phyloP scores from a whole-genome alignment of 805 yeast species.

The Ogataea trehaloabstinens region DNA sequence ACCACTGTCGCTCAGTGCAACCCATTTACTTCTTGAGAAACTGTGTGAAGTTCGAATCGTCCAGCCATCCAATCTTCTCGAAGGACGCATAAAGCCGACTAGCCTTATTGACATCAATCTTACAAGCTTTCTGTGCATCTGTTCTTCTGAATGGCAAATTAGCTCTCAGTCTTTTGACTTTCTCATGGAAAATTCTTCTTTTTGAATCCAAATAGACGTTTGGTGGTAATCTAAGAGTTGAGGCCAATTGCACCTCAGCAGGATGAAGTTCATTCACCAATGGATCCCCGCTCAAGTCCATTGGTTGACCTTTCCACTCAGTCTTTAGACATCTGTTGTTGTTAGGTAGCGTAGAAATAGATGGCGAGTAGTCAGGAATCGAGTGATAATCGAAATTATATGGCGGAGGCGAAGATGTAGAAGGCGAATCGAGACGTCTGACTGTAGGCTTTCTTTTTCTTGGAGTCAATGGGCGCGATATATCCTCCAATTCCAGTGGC shows the following conservation, averaged over 20 bases:
- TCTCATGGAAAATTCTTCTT: slow-evolving; percentile 84
- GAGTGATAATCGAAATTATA: slow-evolving; percentile 61
- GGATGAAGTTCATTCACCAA: slow-evolving; percentile 75
- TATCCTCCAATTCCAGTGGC: slow-evolving; percentile 31
- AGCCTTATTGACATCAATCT: slow-evolving; percentile 96
- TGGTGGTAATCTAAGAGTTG: slow-evolving; percentile 85
- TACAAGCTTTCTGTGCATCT: slow-evolving; percentile 96
- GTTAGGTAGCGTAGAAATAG: slow-evolving; percentile 61
- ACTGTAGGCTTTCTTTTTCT: slow-evolving; percentile 34
- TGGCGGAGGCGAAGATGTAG: slow-evolving; percentile 42
- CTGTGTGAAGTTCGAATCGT: slow-evolving; percentile 61
- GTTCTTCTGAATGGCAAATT: slow-evolving; percentile 89
- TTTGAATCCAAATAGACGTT: slow-evolving; percentile 77
- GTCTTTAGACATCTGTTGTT: slow-evolving; percentile 73
- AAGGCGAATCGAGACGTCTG: slow-evolving; percentile 18
- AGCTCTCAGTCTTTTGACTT: slow-evolving; percentile 68
- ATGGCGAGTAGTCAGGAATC: slow-evolving; percentile 83
- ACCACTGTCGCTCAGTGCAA: slow-evolving; percentile 8
- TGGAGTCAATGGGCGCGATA: slow-evolving; percentile 35
- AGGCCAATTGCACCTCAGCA: slow-evolving; percentile 83
- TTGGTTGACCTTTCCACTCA: slow-evolving; percentile 98
- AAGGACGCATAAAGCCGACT: slow-evolving; percentile 86
- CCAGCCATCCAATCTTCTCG: slow-evolving; percentile 89
- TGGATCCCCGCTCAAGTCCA: slow-evolving; percentile 84
- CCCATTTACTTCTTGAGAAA: slow-evolving; percentile 11